Evolutionary conservation across 179 eudicot species (phyloP).

Genomic region (Pouteria campechiana): DNA sequence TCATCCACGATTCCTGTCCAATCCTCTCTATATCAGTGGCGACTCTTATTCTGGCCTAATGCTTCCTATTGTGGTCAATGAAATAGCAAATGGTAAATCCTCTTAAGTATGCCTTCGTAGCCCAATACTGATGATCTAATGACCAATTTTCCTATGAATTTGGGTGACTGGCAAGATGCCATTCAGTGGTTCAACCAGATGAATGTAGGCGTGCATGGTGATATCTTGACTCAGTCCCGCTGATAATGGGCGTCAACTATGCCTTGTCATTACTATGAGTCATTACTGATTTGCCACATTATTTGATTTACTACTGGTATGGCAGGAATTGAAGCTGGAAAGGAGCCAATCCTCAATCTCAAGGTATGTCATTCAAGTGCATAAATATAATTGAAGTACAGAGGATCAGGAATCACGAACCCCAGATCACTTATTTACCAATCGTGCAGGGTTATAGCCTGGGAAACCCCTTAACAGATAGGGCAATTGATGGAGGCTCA

Average conservation of each 20-base stretch:
- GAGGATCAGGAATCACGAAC: neutral
- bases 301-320: neutral
- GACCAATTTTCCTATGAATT: no score
- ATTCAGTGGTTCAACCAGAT: no score
- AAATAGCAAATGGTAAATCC: constrained; percentile 6
- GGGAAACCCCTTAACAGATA: constrained; percentile 12
- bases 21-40: constrained; percentile 20
- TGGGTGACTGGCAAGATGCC: no score
- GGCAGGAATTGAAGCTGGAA: constrained; percentile 12
- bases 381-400: no score
- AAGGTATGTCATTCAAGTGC: constrained; percentile 3
- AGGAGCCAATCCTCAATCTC: constrained; percentile 4
- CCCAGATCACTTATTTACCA: no score
- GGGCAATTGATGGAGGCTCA: constrained; percentile 5
- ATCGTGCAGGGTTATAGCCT: constrained; percentile 13
- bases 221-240: no score
- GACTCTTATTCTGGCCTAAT: constrained; percentile 19
- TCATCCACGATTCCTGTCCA: constrained; percentile 9
- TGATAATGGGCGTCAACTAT: no score
- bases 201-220: no score
- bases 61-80: constrained; percentile 13
- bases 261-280: no score
- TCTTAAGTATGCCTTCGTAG: no score
- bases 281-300: neutral
- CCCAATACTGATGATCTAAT: no score